A percentile compares a stretch with the other conserved stretches of the same genome.
phyloP scores from a whole-genome alignment of 495 filamentous ascomycete species.

The Xylaria scruposa region DNA sequence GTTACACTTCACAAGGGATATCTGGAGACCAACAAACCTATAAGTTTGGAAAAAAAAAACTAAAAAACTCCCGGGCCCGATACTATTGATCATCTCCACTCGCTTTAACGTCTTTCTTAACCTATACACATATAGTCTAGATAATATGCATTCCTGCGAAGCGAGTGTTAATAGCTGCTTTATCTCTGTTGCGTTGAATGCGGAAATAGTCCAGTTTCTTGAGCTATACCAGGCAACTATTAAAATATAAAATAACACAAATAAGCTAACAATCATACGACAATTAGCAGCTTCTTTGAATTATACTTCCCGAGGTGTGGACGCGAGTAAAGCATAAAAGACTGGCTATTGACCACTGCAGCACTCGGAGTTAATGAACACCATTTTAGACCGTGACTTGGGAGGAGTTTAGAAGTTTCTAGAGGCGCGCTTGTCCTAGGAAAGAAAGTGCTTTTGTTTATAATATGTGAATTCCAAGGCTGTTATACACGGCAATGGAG shows the following conservation, averaged over 20 bases:
- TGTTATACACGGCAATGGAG: constrained; percentile 52
- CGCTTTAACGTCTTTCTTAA: constrained; percentile 59
- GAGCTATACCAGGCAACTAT: too few relatives aligned
- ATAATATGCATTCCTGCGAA: too few relatives aligned
- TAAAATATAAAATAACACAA: too few relatives aligned
- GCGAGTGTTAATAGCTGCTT: constrained; percentile 48
- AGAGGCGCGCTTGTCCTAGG: too few relatives aligned
- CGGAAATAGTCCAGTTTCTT: constrained; percentile 41
- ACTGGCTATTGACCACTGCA: constrained; percentile 71
- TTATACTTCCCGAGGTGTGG: constrained; percentile 61
- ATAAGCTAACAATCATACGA: constrained; percentile 65
- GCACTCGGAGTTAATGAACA: constrained; percentile 57
- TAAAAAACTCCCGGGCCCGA: constrained; percentile 28
- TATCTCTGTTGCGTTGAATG: constrained; percentile 61
- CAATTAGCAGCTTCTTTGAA: constrained; percentile 52
- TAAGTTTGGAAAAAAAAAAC: too few relatives aligned
- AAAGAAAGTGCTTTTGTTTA: too few relatives aligned
- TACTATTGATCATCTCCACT: constrained; percentile 32
- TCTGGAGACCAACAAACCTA: constrained; percentile 58
- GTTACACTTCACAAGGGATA: constrained; percentile 41
- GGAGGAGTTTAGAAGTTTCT: too few relatives aligned
- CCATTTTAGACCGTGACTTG: too few relatives aligned
- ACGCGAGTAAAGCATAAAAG: constrained; percentile 69
- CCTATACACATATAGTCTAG: constrained; percentile 59
- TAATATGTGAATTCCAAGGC: constrained; percentile 52